Conservation (phyloP, 306 rosid genomes). For the Fragaria nilgerrensis region DNA sequence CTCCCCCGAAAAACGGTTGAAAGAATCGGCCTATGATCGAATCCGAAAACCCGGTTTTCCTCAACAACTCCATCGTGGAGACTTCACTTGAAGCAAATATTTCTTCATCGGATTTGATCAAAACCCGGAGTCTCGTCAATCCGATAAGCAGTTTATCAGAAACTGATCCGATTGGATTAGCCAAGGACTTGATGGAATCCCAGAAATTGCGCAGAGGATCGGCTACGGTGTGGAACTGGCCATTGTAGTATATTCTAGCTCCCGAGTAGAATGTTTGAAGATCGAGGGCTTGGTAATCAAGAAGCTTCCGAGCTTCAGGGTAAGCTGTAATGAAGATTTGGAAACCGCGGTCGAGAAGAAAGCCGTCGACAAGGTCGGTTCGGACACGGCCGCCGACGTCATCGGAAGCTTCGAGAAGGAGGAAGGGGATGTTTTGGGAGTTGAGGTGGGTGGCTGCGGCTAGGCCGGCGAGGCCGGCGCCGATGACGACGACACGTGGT, state of each 20-base stretch:
- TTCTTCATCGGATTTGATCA: constrained; percentile 50
- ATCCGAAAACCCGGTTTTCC: constrained; percentile 58
- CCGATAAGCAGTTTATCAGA: constrained; percentile 68
- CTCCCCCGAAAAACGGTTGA: constrained; percentile 79
- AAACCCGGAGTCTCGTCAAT: constrained; percentile 43
- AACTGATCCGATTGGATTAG: constrained; percentile 67
- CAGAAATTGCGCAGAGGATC: constrained; percentile 67
- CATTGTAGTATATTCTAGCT: constrained; percentile 52
- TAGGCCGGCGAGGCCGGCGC: constrained; percentile 87
- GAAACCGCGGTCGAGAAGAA: constrained; percentile 84
- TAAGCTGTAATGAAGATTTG: constrained; percentile 94
- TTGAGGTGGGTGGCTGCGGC: constrained; percentile 77
- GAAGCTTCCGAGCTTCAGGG: constrained; percentile 74
- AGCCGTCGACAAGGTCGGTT: constrained; percentile 70
- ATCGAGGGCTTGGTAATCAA: constrained; percentile 53
- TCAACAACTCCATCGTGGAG: constrained; percentile 57
- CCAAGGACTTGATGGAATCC: constrained; percentile 55
- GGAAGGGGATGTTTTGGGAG: constrained; percentile 61
- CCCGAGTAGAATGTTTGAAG: constrained; percentile 77
- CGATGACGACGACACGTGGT: constrained; percentile 55
- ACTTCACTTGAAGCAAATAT: constrained; percentile 44
- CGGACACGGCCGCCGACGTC: constrained; percentile 79
- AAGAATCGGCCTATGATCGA: constrained; percentile 59
- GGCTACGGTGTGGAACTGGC: constrained; percentile 79
- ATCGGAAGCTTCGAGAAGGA: constrained; percentile 74